Percentiles rank a stretch among this genome's conserved stretches.
These are phyloP conservation scores for Bipolaris victoriae DNA, from an alignment of 2,329 filamentous ascomycete genomes.

Conservation along the genomic window DNA sequence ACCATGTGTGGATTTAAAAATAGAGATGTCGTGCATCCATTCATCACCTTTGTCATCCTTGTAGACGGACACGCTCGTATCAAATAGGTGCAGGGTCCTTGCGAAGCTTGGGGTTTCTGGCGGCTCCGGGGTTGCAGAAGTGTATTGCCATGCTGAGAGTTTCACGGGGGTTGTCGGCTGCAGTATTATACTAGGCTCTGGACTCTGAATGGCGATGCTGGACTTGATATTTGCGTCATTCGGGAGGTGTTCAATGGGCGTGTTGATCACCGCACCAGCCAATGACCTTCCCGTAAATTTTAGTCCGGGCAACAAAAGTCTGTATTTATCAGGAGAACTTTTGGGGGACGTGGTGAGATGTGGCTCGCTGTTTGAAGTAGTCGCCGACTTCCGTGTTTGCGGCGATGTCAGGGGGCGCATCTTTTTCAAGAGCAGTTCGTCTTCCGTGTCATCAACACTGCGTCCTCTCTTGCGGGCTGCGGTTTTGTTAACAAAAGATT, in stretches of 20 bases:
- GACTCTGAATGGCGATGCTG: conserved; percentile 4
- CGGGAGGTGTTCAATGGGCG: not conserved
- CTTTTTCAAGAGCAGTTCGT: conserved; percentile 17
- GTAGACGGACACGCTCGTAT: conserved; percentile 11
- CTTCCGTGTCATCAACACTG: conserved; percentile 2
- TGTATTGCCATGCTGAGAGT: conserved; percentile 1
- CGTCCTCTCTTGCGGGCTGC: conserved; percentile 4
- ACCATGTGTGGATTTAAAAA: conserved; percentile 36
- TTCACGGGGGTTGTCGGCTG: not conserved
- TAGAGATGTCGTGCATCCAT: conserved; percentile 23
- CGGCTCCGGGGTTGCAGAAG: conserved; percentile 4
- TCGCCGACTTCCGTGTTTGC: not conserved
- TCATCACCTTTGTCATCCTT: not conserved
- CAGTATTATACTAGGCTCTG: not conserved
- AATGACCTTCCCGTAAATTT: conserved; percentile 17
- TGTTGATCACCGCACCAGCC: not conserved
- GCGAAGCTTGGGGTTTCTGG: conserved; percentile 32
- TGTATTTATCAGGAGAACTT: conserved; percentile 15
- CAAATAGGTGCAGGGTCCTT: conserved; percentile 36
- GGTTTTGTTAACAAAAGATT: not conserved
- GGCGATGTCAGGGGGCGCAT: conserved; percentile 15
- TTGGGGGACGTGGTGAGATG: not conserved
- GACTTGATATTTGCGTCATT: conserved; percentile 25
- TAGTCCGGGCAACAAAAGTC: conserved; percentile 3
- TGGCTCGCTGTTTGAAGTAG: not conserved